phyloP scores from a whole-genome alignment of 1,284 basidiomycete species.

The Mycocalia duriaeana region DNA sequence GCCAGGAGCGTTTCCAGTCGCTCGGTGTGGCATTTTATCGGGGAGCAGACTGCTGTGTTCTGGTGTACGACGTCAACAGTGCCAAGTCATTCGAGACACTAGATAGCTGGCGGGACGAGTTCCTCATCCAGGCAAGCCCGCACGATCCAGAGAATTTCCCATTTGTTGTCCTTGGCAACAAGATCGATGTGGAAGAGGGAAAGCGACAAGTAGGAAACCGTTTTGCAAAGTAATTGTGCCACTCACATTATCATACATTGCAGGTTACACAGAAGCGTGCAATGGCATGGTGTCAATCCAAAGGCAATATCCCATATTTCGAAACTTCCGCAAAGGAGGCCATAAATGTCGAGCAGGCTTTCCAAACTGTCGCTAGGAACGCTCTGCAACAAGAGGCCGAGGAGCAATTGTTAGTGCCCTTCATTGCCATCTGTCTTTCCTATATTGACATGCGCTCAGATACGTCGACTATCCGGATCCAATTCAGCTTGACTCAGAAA shows the following conservation, averaged over 20 bases:
- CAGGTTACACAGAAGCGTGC: constrained; percentile 99
- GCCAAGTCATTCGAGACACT: constrained; percentile 97
- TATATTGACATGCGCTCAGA: constrained; percentile 38
- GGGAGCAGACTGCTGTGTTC: constrained; percentile 97
- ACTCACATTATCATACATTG: not conserved
- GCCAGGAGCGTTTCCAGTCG: constrained; percentile 98
- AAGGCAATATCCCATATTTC: constrained; percentile 99
- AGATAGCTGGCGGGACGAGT: constrained; percentile 97
- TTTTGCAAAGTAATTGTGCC: not conserved
- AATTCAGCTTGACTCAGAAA: constrained; percentile 94
- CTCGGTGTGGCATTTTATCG: constrained; percentile 98
- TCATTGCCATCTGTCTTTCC: constrained; percentile 12
- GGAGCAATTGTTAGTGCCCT: constrained; percentile 79
- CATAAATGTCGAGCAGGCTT: constrained; percentile 99
- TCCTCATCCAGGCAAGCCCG: constrained; percentile 95
- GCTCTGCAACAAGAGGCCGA: constrained; percentile 96
- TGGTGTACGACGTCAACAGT: constrained; percentile 99
- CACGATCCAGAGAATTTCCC: constrained; percentile 99
- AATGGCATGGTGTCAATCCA: constrained; percentile 99
- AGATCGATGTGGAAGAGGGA: constrained; percentile 99
- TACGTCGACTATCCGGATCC: constrained; percentile 99
- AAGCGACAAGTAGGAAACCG: constrained; percentile 83
- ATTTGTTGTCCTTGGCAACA: constrained; percentile 98
- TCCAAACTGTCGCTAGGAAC: constrained; percentile 99
- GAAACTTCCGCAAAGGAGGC: constrained; percentile 99